Percentiles rank a stretch among this genome's conserved stretches.
phyloP scores from a whole-genome alignment of 306 rosid genomes.

The Quercus engelmannii region DNA sequence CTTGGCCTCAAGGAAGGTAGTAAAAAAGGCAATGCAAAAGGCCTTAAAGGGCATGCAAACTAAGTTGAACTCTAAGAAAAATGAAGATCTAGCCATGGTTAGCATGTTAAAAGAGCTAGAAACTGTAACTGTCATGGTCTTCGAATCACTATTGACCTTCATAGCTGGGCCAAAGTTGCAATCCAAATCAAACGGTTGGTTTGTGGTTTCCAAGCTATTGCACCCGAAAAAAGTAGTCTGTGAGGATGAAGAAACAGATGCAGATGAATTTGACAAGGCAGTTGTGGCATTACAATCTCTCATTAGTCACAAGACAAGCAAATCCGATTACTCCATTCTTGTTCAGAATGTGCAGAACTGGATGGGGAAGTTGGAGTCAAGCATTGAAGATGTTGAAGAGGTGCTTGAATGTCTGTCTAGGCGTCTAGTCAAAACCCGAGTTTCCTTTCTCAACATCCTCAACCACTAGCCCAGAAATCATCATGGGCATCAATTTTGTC shows the following conservation, averaged over 20 bases:
- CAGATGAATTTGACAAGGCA: slow-evolving; percentile 39
- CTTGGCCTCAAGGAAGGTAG: slow-evolving; percentile 53
- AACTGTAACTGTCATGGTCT: slow-evolving; percentile 19
- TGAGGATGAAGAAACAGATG: slow-evolving; percentile 21
- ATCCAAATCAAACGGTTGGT: slow-evolving; percentile 32
- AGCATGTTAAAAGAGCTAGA: slow-evolving; percentile 33
- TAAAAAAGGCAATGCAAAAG: slow-evolving; percentile 34
- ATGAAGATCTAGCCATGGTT: slow-evolving; percentile 24
- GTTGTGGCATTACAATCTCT: slow-evolving; percentile 44
- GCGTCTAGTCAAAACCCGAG: slow-evolving; percentile 39
- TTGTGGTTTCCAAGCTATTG: slow-evolving; percentile 41
- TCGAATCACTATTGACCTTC: slow-evolving; percentile 29
- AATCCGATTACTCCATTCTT: slow-evolving; percentile 12
- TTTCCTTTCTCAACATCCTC: slow-evolving; percentile 42
- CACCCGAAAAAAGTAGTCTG: slow-evolving; percentile 14
- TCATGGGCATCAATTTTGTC: not conserved
- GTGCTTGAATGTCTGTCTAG: slow-evolving; percentile 41
- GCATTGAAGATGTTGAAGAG: slow-evolving; percentile 43
- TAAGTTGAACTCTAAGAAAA: slow-evolving; percentile 23
- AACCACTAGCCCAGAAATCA: slow-evolving; percentile 31
- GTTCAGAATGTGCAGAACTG: slow-evolving; percentile 27
- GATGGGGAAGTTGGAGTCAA: slow-evolving; percentile 37
- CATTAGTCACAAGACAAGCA: slow-evolving; percentile 29
- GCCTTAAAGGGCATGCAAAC: slow-evolving; percentile 25
- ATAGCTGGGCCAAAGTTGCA: slow-evolving; percentile 23